Base-by-base conservation (phyloP, 345 rosid species). In the Clarkia xantiana region DNA sequence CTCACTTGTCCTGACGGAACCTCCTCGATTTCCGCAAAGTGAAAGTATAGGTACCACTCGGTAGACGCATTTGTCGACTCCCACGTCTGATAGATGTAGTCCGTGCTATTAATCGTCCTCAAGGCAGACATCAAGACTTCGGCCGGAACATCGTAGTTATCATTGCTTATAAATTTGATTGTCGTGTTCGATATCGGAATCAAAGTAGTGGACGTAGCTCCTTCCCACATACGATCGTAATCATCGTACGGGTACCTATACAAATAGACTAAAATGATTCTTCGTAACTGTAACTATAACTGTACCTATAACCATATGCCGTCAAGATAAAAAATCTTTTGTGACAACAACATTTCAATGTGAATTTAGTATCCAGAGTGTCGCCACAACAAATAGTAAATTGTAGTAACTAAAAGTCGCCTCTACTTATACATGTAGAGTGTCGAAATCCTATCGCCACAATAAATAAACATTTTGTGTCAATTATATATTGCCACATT, bases 21-120 rank as follows among this genome's bases (percentile, higher is more conserved):
- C 58, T 1, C 53, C 62, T 50, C 62, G 14, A 22, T 52, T 69
- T 65, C 87, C 7, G 18, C 44, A n/a, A 51, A 58, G 22, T 58
- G 55, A 0, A 58, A 51, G 38, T 50, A 50, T 0, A 44, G 1
- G 16, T 0, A 43, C 56, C 44, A 36, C 6, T 4, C 10, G 4
- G 3, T 10, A 0, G 19, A 14, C 17, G 18, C n/a, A 14, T 50
- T 10, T 1, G 10, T 19, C 15, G 0, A 14, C 43, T 7, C 16
- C 0, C 3, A 16, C 1, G 14, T 0, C n/a, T n/a, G 6, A 1
- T 4, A 12, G 0, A 11, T 9, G 4, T 7, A 23, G 6, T 36
- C 14, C 0, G 23, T 18, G 44, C 16, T 29, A 29, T 18, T 19
- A 4, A 2, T 12, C 22, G 0, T 3, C 20, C 18, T 42, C 29